A percentile compares a stretch with the other conserved stretches of the same genome.
Conservation (phyloP, 148 eudicot genomes). For the Talinum fruticosum region DNA sequence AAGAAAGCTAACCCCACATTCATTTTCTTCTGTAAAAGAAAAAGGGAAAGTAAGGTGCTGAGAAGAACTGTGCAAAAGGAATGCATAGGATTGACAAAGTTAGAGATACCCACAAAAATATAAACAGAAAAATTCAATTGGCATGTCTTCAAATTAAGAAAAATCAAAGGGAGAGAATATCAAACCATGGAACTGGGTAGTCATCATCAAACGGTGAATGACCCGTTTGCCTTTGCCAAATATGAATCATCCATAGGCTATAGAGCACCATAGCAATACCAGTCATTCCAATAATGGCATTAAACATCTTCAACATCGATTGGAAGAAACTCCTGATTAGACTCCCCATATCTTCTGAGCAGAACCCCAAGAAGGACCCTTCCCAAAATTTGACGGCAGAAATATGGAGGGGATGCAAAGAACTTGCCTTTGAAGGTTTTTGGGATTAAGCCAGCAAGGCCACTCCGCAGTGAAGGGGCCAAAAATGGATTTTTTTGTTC, state of each 20-base stretch:
- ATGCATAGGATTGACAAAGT: neutral
- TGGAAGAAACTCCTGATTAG: constrained; percentile 58
- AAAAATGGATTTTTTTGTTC: neutral
- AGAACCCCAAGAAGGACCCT: too few relatives aligned
- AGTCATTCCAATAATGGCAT: constrained; percentile 55
- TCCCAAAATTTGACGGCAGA: too few relatives aligned
- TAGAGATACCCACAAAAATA: neutral
- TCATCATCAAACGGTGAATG: constrained; percentile 25
- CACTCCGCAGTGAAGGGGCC: neutral
- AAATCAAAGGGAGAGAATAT: neutral
- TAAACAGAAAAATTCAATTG: neutral
- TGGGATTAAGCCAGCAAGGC: too few relatives aligned
- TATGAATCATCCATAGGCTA: constrained; percentile 65
- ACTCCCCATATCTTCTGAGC: constrained; percentile 47
- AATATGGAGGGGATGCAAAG: neutral
- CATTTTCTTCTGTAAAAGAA: neutral
- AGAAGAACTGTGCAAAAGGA: too few relatives aligned
- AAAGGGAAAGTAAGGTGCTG: neutral
- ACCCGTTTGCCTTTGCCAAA: constrained; percentile 48
- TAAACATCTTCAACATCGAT: constrained; percentile 57
- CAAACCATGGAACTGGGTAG: constrained; percentile 52
- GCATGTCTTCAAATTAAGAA: neutral
- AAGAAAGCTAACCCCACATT: neutral
- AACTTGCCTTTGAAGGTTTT: neutral
- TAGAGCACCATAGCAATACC: constrained; percentile 68